Evolutionary conservation across 208 protist species (phyloP).

Genomic region (Leishmania guyanensis): DNA sequence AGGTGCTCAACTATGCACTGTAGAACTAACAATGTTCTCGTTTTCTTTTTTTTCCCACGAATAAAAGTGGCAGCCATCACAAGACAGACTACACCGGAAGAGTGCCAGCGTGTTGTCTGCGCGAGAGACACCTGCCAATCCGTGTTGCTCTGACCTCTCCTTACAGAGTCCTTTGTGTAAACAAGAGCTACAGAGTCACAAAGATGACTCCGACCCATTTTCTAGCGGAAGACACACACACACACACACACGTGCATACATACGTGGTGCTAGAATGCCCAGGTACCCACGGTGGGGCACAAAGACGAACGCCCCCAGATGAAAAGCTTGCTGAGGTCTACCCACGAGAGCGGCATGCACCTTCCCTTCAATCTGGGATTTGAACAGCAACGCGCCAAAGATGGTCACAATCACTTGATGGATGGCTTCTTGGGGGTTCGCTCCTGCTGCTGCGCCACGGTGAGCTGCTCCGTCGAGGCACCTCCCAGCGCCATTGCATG

Average conservation of each 20-base stretch:
- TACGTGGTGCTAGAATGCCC: background rate
- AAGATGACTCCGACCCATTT: background rate
- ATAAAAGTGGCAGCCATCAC: background rate
- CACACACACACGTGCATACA: background rate
- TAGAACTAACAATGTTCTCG: background rate
- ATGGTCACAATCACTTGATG: background rate
- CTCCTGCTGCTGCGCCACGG: background rate
- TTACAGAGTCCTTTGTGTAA: background rate
- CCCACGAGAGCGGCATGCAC: background rate
- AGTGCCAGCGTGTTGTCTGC: background rate
- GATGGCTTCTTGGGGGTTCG: background rate
- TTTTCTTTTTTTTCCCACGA: slow-evolving; percentile 3
- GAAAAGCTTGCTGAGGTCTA: background rate
- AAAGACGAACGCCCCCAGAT: background rate
- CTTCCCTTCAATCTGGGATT: background rate
- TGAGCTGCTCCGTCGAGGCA: background rate
- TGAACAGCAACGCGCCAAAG: background rate
- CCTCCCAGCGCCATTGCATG: slow-evolving; percentile 45
- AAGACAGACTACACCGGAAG: background rate
- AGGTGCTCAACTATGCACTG: background rate
- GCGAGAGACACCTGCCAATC: background rate
- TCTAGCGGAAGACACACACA: background rate
- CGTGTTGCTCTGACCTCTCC: background rate
- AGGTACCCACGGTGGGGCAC: background rate
- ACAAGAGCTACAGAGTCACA: background rate